A percentile compares a stretch with the other conserved stretches of the same genome.
These are phyloP conservation scores for Aurinia saxatilis DNA, from an alignment of 345 rosid species.

Conservation along the genomic window DNA sequence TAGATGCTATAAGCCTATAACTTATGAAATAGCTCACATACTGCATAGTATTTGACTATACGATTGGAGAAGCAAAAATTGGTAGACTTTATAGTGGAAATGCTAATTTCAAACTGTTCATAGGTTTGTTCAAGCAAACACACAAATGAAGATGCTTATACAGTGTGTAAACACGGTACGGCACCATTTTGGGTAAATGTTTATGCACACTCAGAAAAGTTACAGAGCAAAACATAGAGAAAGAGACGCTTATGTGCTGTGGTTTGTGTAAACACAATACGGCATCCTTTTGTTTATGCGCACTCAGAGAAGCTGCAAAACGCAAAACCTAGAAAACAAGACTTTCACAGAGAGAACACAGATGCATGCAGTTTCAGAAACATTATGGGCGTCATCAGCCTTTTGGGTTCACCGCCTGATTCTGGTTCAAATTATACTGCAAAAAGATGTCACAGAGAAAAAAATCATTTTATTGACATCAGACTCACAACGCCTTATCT, in stretches of 20 bases:
- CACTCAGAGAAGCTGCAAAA: neutral
- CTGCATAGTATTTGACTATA: too few relatives aligned
- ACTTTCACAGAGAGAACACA: constrained; percentile 5
- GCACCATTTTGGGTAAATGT: neutral
- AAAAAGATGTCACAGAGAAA: neutral
- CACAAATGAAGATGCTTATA: constrained; percentile 7
- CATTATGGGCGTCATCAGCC: constrained; percentile 19
- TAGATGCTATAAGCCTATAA: neutral
- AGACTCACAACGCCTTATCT: neutral
- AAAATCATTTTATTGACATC: neutral
- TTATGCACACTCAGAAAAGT: constrained; percentile 7
- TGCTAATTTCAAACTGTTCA: neutral
- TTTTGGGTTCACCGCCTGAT: constrained; percentile 15
- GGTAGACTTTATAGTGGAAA: neutral
- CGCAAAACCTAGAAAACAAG: neutral
- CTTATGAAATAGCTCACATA: neutral
- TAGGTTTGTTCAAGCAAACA: constrained; percentile 4
- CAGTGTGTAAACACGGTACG: neutral
- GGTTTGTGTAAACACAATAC: neutral
- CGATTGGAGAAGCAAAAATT: neutral
- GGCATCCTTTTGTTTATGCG: neutral
- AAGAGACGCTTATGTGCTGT: neutral
- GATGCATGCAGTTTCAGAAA: constrained; percentile 11
- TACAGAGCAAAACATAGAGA: constrained; percentile 5
- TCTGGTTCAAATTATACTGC: constrained; percentile 26